These are phyloP conservation scores for Fraxinus platypoda DNA, from an alignment of 305 asterid species.

Conservation along the genomic window DNA sequence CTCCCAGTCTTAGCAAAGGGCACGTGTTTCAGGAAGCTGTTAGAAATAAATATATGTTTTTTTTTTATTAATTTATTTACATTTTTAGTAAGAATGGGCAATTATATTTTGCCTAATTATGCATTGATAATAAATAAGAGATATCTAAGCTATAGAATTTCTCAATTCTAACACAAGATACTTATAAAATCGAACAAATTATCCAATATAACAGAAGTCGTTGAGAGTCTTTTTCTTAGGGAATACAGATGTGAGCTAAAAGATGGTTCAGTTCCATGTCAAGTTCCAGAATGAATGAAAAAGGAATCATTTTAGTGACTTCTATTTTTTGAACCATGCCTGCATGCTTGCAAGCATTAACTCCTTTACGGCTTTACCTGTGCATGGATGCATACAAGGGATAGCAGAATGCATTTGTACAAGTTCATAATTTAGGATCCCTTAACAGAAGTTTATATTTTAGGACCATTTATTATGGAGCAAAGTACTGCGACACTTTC, in stretches of 20 bases:
- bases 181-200: neutral
- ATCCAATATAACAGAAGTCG: neutral
- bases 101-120: neutral
- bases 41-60: neutral
- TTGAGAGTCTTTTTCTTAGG: neutral
- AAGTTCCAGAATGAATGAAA: neutral
- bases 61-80: neutral
- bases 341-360: neutral
- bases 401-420: neutral
- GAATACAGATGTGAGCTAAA: neutral
- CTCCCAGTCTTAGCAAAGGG: neutral
- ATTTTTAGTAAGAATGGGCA: neutral
- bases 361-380: neutral
- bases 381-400: neutral
- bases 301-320: neutral
- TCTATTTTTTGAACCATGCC: neutral
- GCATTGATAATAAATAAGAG: neutral
- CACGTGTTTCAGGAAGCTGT: neutral
- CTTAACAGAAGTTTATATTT: neutral
- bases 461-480: neutral
- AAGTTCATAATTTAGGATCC: neutral
- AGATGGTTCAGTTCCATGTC: neutral
- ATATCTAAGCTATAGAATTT: neutral
- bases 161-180: neutral
- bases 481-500: neutral